Base-by-base conservation (phyloP, 2,329 filamentous ascomycete species). In the Elsinoe fawcettii region DNA sequence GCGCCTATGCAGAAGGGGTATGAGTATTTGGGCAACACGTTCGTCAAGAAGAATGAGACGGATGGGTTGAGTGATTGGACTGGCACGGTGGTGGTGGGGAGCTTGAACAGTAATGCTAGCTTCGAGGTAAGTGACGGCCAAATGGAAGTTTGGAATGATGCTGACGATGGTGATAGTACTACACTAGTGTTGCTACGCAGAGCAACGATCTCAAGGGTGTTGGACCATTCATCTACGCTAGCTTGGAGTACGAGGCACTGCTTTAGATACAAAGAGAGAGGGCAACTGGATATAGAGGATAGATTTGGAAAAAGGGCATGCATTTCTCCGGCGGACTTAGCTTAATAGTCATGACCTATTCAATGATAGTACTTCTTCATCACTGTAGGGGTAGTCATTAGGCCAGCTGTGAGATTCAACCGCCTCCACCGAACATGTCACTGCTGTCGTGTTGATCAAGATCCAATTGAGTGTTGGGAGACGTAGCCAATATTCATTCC, bases 121-220 rank as follows among this genome's bases (percentile, higher is more conserved):
- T 81, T 78, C 61, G 73, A 78, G 66, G 77, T 79, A 63, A 67
- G 70, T 53, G 20, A n/a, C 92, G 66, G 85, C 84, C 66, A 80
- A 81, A 62, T 91, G 89, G 0, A 87, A 90, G 16, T 78, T 96
- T 56, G 81, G 84, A 59, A 87, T 85, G 83, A 61, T 96, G 88
- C 74, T 95, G 95, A 71, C 90, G 96, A 72, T 85, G 85, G 61
- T n/a, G n/a, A n/a, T 96, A 91, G 91, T 85, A 96, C 65, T 78
- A 53, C 32, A 53, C 49, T 23, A 20, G 49, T 7, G 49, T 53
- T 8, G 20, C 30, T 11, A 53, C 49, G 16, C 49, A 53, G 49
- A 39, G 11, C 20, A 53, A 53, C 12, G 49, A 53, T 39, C 49
- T 53, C 49, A 53, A 53, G 32, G 49, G 49, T 7, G 49, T 39